Base-by-base conservation (phyloP, 2,329 filamentous ascomycete species). In the Volutella citrinella region DNA sequence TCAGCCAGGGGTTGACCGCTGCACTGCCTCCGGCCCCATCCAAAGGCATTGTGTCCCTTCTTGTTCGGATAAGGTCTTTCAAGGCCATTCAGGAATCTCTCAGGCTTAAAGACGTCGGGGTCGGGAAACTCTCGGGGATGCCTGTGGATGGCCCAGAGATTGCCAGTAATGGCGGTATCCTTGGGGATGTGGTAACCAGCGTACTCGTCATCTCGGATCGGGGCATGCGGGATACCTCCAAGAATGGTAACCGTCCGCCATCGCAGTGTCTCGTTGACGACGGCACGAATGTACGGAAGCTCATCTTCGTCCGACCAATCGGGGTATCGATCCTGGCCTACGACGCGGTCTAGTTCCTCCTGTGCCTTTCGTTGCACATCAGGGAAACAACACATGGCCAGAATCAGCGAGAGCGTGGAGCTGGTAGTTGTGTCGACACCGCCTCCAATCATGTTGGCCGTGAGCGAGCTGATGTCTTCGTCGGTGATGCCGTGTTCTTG, bases 201-300 rank as follows among this genome's bases (percentile, higher is more conserved):
- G 19, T 33, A 33, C 8, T n/a, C 12, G 14, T 33, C 31, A n/a
- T 33, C 31, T 16, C 18, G 30, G 22, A 15, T 32, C 7, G 16
- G 30, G 8, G 30, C 30, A 23, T 32, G 30, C 10, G 30, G 30
- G n/a, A 32, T 19, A n/a, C 30, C 30, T 6, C 30, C 30, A 9
- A 19, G 22, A 17, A 27, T 27, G 3, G 30, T 19, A 10, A 32
- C 30, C 10, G 30, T 19, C n/a, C 30, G 30, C 42, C 45, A 56
- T 1, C 54, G 27, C 19, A 44, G 12, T 4, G 38, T 33, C 36
- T 57, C 52, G 8, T 53, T 54, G 4, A 56, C 36, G 13, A 53
- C 14, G 5, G 48, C 50, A 15, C 47, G 21, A n/a, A 52, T 27
- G 14, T 55, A 57, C 4, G 43, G 45, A 16, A 57, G 36, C 1